Evolutionary conservation across 108 stramenopile genomes (phyloP), one percentile per base, ranked within the genome.

Genomic region (Pseudonitzschia delicatissima): DNA sequence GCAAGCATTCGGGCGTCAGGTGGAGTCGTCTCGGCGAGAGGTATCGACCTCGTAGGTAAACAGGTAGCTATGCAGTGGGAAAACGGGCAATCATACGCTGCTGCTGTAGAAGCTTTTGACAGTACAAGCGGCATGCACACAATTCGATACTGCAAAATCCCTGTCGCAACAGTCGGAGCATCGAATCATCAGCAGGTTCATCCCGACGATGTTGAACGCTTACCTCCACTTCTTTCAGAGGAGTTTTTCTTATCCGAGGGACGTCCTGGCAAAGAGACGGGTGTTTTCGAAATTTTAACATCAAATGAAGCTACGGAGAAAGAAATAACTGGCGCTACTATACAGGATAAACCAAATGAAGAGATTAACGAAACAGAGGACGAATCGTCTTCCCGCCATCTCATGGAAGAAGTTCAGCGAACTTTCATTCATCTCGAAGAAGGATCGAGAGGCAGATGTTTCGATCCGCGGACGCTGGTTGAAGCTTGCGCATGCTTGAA

Each of bases 401-500:
- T 95, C 25, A 73, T 98, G 57, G 95, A 98, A 76, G 95, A 98
- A 78, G 82, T 97, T 6, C 98, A 98, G 64, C 87, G 96, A 9
- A 97, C 96, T 26, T 97, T 98, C 62, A 86, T 91, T 27, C 88
- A 95, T 66, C 79, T 98, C 26, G 75, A 87, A 29, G 87, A 91
- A 68, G 87, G 88, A 12, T 86, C 95, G 36, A 68, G 87, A 62
- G 90, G 90, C 18, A 78, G 94, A 4, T 95, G 91, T 61, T 98
- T 91, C 64, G 96, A 98, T 73, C 98, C 98, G 15, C 78, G 86
- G 20, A 78, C 87, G 7, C 80, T 98, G 17, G 96, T 98, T 27
- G 96, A 97, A 59, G 96, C 96, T 0, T 93, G 96, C 68, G 78
- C 82, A 26, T 95, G 95, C 69, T 83, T 98, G 69, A 98, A 97